These are phyloP conservation scores for Oryza rufipogon DNA, from an alignment of 176 grass and related monocot genomes.

Conservation along the genomic window DNA sequence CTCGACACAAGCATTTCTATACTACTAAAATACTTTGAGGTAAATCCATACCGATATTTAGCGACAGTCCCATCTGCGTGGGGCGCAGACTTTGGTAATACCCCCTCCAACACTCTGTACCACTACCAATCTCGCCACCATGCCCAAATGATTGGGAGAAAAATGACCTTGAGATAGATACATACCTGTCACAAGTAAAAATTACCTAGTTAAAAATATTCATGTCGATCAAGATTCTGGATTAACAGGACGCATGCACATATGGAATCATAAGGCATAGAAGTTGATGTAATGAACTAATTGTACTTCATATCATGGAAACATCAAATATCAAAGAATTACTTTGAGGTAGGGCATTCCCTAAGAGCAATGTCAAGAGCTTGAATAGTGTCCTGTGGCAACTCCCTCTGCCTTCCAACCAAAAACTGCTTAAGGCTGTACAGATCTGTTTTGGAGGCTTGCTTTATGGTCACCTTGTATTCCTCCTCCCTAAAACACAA, in stretches of 20 bases:
- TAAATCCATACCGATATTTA: conserved; percentile 66
- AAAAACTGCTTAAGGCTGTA: conserved; percentile 59
- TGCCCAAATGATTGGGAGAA: conserved; percentile 59
- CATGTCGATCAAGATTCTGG: background rate
- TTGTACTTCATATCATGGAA: background rate
- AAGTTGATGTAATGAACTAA: background rate
- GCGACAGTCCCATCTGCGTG: conserved; percentile 79
- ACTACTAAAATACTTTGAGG: background rate
- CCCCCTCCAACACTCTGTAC: conserved; percentile 77
- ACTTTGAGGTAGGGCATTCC: conserved; percentile 46
- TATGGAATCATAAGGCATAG: background rate
- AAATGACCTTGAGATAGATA: conserved; percentile 67
- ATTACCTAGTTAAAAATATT: background rate
- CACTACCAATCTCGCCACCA: conserved; percentile 41
- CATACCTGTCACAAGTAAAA: conserved; percentile 50
- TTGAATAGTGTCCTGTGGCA: conserved; percentile 71
- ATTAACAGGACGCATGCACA: background rate
- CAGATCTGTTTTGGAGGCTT: conserved; percentile 45
- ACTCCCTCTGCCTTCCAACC: conserved; percentile 43
- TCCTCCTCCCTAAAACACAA: conserved; percentile 41
- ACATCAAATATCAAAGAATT: background rate
- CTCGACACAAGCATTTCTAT: background rate
- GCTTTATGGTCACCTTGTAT: conserved; percentile 59
- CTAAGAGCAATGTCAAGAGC: conserved; percentile 81
- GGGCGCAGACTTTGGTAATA: conserved; percentile 83